Evolutionary conservation across 768 basidiomycete species (phyloP), one percentile per base, ranked within the genome.

Genomic region (Ramaria rubella): DNA sequence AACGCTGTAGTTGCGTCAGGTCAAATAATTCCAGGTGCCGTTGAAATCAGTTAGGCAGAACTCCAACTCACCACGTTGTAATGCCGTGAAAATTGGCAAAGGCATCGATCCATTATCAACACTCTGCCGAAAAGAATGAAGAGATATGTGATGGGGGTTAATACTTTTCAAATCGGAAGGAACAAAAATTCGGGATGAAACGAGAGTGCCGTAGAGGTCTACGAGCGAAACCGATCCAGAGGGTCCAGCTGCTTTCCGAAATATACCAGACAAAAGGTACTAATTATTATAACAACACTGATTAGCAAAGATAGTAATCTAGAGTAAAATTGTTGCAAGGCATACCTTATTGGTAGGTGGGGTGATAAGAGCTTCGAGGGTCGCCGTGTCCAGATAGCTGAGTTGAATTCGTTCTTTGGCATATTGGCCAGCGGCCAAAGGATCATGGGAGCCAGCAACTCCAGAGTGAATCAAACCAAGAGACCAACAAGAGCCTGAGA

Each of bases 11-110:
- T 11, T 38, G 36, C 11, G 36, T 11, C n/a, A 38, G 36, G 36
- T 38, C 36, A n/a, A 11, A 38, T 38, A n/a, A n/a, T n/a, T n/a
- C n/a, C n/a, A n/a, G n/a, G n/a, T n/a, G n/a, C n/a, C n/a, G n/a
- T n/a, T n/a, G n/a, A n/a, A n/a, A n/a, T n/a, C n/a, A n/a, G n/a
- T n/a, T n/a, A n/a, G n/a, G n/a, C n/a, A n/a, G n/a, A n/a, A n/a
- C n/a, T n/a, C n/a, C n/a, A n/a, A n/a, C n/a, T n/a, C n/a, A 52
- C 67, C 65, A 55, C 67, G 67, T 5, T 63, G 60, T 15, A 70
- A 60, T 12, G 63, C 62, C 7, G 64, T 64, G 58, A 70, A 69
- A 43, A 70, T 69, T 9, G 69, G 69, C 17, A 70, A 51, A 0
- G 69, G 68, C 23, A 63, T 31, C 3, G 38, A 9, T 3, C 61